phyloP scores from a whole-genome alignment of 192 early-diverging fungal species.

The Backusella circina region DNA sequence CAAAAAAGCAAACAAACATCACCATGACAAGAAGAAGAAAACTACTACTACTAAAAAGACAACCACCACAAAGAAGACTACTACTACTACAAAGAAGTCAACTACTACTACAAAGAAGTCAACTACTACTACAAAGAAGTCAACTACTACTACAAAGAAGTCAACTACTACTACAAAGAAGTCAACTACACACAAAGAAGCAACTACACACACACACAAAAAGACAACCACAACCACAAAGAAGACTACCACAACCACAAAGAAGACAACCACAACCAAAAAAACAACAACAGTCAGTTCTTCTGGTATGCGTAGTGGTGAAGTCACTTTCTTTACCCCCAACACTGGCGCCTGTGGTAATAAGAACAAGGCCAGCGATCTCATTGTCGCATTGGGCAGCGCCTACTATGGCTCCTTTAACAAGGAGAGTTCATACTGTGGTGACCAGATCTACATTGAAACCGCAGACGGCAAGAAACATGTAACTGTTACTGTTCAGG shows the following conservation, averaged over 20 bases:
- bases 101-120: not conserved
- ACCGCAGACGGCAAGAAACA: conserved; percentile 28
- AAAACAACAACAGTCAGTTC: not conserved
- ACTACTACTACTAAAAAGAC: not conserved
- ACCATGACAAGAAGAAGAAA: not conserved
- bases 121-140: not conserved
- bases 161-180: not conserved
- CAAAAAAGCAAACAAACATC: not conserved
- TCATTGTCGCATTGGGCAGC: conserved; percentile 19
- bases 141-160: not conserved
- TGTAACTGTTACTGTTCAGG: conserved; percentile 36
- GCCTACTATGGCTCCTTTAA: conserved; percentile 32
- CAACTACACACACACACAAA: not conserved
- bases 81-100: not conserved
- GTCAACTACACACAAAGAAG: not conserved
- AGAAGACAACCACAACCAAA: not conserved
- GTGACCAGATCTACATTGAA: conserved; percentile 27
- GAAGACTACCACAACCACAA: not conserved
- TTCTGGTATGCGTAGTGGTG: not conserved
- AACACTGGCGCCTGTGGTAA: conserved; percentile 31
- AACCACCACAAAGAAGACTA: not conserved
- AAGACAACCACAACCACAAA: not conserved
- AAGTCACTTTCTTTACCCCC: conserved; percentile 22
- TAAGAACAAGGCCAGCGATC: conserved; percentile 4
- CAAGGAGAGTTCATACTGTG: conserved; percentile 33